These are phyloP conservation scores for Pythium scleroteichum DNA, from an alignment of 352 stramenopile genomes.

Conservation along the genomic window DNA sequence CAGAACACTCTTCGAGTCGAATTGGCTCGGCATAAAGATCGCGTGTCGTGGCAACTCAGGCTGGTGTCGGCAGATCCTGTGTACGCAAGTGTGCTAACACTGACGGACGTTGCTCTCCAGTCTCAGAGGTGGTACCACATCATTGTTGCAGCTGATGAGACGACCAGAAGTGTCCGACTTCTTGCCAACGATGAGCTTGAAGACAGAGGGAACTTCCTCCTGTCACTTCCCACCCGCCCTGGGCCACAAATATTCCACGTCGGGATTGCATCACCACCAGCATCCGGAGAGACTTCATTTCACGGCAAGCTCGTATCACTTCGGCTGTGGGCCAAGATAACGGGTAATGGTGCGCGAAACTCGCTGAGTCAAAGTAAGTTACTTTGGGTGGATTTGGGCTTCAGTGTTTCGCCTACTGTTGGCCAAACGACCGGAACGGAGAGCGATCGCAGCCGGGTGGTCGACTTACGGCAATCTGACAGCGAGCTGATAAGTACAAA, in stretches of 20 bases:
- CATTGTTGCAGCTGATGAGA: neutral
- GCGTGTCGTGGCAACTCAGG: slow-evolving; percentile 8
- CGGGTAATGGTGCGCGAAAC: no score
- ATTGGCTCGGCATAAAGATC: slow-evolving; percentile 4
- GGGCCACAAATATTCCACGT: neutral
- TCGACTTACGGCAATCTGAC: no score
- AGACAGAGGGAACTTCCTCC: slow-evolving; percentile 3
- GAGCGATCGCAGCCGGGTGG: neutral
- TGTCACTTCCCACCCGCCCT: neutral
- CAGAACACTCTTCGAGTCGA: slow-evolving; percentile 6
- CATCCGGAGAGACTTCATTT: neutral
- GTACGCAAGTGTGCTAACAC: slow-evolving; percentile 10
- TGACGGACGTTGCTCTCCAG: slow-evolving; percentile 3
- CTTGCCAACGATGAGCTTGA: neutral
- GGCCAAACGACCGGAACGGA: neutral
- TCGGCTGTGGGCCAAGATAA: neutral
- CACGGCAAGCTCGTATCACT: no score
- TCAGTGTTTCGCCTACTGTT: neutral
- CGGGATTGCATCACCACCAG: neutral
- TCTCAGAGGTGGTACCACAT: slow-evolving; percentile 11
- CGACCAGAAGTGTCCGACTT: neutral
- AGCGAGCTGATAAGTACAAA: no score
- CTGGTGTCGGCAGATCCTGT: neutral
- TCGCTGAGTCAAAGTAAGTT: no score
- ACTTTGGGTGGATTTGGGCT: neutral